Percentiles rank a stretch among this genome's conserved stretches.
phyloP scores from a whole-genome alignment of 305 asterid species.

The Fraxinus latifolia region DNA sequence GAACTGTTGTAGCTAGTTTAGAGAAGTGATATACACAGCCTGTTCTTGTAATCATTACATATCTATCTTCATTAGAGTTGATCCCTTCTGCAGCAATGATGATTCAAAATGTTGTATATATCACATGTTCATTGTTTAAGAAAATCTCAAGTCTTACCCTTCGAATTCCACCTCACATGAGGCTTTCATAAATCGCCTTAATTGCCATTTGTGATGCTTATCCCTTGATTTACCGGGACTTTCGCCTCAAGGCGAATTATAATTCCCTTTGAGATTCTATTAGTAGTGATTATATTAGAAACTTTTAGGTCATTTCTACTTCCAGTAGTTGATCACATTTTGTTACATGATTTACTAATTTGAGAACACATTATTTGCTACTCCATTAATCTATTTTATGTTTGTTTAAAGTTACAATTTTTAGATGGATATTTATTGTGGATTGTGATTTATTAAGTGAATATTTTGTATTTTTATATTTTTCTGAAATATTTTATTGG shows the following conservation, averaged over 20 bases:
- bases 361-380: not conserved
- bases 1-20: not conserved
- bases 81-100: not conserved
- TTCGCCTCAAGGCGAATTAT: not conserved
- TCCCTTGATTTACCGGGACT: not conserved
- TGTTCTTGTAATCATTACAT: not conserved
- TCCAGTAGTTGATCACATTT: not conserved
- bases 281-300: not conserved
- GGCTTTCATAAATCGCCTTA: not conserved
- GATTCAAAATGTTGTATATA: not conserved
- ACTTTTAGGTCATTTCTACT: not conserved
- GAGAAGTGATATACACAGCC: not conserved
- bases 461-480: not conserved
- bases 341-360: not conserved
- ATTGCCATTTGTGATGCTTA: not conserved
- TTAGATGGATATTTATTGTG: not conserved
- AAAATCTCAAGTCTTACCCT: not conserved
- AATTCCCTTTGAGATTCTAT: not conserved
- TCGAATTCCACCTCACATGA: not conserved
- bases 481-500: not conserved
- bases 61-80: not conserved
- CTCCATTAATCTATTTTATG: not conserved
- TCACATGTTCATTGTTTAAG: not conserved
- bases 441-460: not conserved
- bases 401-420: not conserved